Evolutionary conservation across 805 yeast genomes (phyloP), one percentile per base, ranked within the genome.

Genomic region (Spathaspora gorwiae): DNA sequence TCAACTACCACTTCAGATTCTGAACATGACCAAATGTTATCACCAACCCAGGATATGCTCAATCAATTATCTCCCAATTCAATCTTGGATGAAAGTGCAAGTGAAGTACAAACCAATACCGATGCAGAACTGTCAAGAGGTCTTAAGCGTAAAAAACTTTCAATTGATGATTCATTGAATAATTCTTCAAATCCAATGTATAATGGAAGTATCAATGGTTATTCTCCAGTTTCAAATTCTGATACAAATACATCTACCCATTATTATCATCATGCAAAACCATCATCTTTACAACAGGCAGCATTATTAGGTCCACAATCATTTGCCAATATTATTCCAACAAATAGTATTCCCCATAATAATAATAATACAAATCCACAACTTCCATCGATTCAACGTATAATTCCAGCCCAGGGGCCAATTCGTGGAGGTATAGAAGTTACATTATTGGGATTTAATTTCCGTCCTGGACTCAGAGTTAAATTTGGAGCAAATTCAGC

Each of bases 331-430:
- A 26, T 37, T 4, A 38, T 11, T 26, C 15, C 33, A 37, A 5
- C n/a, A 12, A 13, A 7, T 2, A 6, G 3, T 9, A 35, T 7
- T 5, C 37, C 24, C 24, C 13, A 35, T 6, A 9, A 9, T 9
- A 27, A 15, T 7, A 26, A 13, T 7, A 13, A 29, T 9, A 37
- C 34, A 26, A 15, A 8, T 33, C 3, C 54, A 47, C 35, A 55
- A 45, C 43, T 50, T 49, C 95, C 95, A 1, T 60, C 76, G 0
- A 83, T 92, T 43, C 92, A 89, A 61, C 76, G 96, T 47, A 84
- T 94, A 9, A 90, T 94, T 47, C 99, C 99, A 1, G 84, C 95
- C 0, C 94, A 87, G 62, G 99, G 99, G 2, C 96, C 97, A 8
- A 78, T 90, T 10, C 77, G 96, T 51, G 99, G 99, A 53, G 99